A percentile compares a stretch with the other conserved stretches of the same genome.
Evolutionary conservation across 2,329 filamentous ascomycete genomes (phyloP).

Genomic region (Fusarium sp.): DNA sequence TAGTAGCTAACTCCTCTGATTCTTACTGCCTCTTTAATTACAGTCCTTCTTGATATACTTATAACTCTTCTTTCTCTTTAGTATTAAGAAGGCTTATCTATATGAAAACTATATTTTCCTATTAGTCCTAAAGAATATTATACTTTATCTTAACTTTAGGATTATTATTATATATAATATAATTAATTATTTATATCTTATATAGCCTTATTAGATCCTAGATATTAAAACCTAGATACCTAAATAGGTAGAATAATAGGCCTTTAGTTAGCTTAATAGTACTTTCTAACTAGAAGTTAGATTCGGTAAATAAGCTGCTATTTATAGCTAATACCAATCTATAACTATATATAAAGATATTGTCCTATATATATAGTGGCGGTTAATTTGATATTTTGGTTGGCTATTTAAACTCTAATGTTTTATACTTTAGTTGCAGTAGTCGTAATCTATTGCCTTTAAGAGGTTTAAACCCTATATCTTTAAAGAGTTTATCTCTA

Average conservation of each 20-base stretch:
- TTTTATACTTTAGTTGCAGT: neutral
- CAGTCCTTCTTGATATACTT: neutral
- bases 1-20: neutral
- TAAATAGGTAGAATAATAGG: constrained; percentile 22
- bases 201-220: constrained; percentile 32
- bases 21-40: neutral
- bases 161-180: neutral
- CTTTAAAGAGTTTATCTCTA: neutral
- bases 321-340: constrained; percentile 3
- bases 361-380: neutral
- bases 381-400: neutral
- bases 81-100: constrained; percentile 27
- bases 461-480: constrained; percentile 21
- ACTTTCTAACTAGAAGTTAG: neutral
- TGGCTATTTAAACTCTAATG: neutral
- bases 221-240: constrained; percentile 18
- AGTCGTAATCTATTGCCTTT: neutral
- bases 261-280: constrained; percentile 11
- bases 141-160: neutral
- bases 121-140: constrained; percentile 11
- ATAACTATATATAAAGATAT: constrained; percentile 11
- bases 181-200: constrained; percentile 29
- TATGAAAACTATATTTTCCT: constrained; percentile 29
- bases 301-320: neutral
- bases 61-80: constrained; percentile 14